Evolutionary conservation across 495 filamentous ascomycete species (phyloP), one percentile per base, ranked within the genome.

Genomic region (Aspergillus hancockii): DNA sequence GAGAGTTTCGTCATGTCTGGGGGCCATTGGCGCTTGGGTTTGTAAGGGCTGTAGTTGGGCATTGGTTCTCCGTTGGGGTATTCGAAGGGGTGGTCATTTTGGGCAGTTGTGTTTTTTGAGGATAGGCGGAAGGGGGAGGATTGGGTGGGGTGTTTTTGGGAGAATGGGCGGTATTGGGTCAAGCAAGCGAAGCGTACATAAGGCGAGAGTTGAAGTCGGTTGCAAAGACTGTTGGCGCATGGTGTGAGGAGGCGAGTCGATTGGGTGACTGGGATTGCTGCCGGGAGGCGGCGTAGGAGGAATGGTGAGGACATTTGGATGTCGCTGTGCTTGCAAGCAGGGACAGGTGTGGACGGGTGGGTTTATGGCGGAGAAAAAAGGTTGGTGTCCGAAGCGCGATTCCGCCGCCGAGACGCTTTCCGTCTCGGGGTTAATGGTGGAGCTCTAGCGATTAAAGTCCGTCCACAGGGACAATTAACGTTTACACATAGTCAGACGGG

Each of bases 21-120:
- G 21, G 94, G 94, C 95, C 95, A 99, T 71, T 84, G 73, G 59
- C 87, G 88, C 71, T 92, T 91, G n/a, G 90, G 88, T 69, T 84
- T 86, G 81, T 89, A 92, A 1, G 77, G 83, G 62, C 83, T 87
- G 60, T 77, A 75, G 52, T 70, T 67, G 16, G 52, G 53, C 21
- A 32, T 31, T 6, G 46, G 32, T 41, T 47, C 38, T 47, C 49
- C n/a, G 21, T 22, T 10, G 43, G 38, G 31, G 41, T 45, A 32
- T 31, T 41, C 49, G 40, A 52, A 13, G 49, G 31, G 21, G 32
- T 49, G 16, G 50, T 30, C 32, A 18, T 47, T 57, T 49, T 71
- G 59, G 36, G 57, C 55, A 21, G 54, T 22, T 32, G 40, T 43
- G 50, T 63, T 74, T 52, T 62, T 71, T 60, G 67, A 56, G 65